These are phyloP conservation scores for Clathrospora elynae DNA, from an alignment of 2,329 filamentous ascomycete genomes.

Conservation along the genomic window DNA sequence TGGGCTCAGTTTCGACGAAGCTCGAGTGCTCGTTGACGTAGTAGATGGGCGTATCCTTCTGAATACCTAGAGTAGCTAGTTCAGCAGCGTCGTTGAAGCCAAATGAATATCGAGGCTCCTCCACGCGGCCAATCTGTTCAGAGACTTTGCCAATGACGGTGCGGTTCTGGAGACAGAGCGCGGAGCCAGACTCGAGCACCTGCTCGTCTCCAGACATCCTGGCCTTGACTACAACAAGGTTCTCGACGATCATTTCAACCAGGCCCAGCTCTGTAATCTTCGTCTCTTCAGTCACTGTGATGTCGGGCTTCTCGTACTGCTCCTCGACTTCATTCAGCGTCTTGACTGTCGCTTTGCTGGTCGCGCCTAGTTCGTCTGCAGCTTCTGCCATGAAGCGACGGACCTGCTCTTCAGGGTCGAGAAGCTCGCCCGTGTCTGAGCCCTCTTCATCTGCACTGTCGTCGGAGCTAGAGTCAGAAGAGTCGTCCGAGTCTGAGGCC, in stretches of 20 bases:
- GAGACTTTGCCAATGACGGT: conserved; percentile 79
- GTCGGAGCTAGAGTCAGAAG: conserved; percentile 53
- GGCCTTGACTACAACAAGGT: conserved; percentile 77
- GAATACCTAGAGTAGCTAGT: conserved; percentile 69
- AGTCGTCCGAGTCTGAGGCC: conserved; percentile 63
- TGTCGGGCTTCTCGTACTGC: conserved; percentile 67
- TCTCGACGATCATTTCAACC: conserved; percentile 79
- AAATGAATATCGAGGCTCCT: conserved; percentile 84
- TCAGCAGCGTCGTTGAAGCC: conserved; percentile 73
- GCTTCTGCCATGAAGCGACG: conserved; percentile 84
- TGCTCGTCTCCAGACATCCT: conserved; percentile 79
- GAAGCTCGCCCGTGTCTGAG: conserved; percentile 65
- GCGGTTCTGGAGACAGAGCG: conserved; percentile 78
- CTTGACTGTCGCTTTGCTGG: conserved; percentile 64
- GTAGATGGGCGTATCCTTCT: conserved; percentile 72
- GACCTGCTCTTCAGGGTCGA: conserved; percentile 82
- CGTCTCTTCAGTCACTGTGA: conserved; percentile 78
- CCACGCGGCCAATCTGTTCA: conserved; percentile 84
- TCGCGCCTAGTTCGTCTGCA: conserved; percentile 77
- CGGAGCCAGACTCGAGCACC: conserved; percentile 81
- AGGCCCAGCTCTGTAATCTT: conserved; percentile 75
- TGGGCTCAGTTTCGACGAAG: conserved; percentile 83
- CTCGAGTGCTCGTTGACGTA: conserved; percentile 79
- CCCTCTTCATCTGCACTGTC: conserved; percentile 62
- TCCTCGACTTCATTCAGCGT: conserved; percentile 79